Evolutionary conservation across 1,284 basidiomycete species (phyloP), one percentile per base, ranked within the genome.

Genomic region (Tilletiaria anomala): DNA sequence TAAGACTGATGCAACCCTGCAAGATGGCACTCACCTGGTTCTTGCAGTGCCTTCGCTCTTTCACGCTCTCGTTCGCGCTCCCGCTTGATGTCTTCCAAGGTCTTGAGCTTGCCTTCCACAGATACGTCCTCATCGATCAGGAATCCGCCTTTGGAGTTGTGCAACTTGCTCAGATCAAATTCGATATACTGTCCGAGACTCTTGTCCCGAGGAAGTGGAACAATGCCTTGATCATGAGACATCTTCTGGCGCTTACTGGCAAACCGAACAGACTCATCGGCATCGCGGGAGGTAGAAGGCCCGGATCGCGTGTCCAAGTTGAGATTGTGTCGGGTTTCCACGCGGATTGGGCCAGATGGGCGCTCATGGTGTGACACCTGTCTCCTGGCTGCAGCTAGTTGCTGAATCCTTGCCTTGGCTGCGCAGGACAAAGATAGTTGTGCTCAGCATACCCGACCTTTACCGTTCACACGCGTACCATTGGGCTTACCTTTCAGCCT

Each of bases 61-160:
- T 61, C 57, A 20, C 43, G 47, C 41, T 64, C 54, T 15, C 61
- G 46, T 39, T 65, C 61, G 29, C 56, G 50, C 40, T 61, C 59
- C 39, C 56, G 59, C 6, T 48, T 43, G n/a, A 58, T 20, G 19
- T 64, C 58, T 15, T 64, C 59, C n/a, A 55, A 15, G 6, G 59
- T 52, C 41, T 56, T 51, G 16, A 34, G n/a, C 20, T 54, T 44
- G 8, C 23, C 36, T 5, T 40, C 44, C 12, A 35, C 35, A 4
- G 35, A 14, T 19, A 15, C 42, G 12, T 47, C 33, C 5, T 60
- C 58, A 10, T 63, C 58, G 21, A 43, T 41, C 26, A 64, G 50
- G 47, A 64, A 65, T 12, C 63, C 63, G 39, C 63, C 63, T 40
- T 64, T 62, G 34, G 54, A 54, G 41, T 65, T 64, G 40, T 60